phyloP scores from a whole-genome alignment of 139 green algal genomes.

The Zygnema cylindricum region DNA sequence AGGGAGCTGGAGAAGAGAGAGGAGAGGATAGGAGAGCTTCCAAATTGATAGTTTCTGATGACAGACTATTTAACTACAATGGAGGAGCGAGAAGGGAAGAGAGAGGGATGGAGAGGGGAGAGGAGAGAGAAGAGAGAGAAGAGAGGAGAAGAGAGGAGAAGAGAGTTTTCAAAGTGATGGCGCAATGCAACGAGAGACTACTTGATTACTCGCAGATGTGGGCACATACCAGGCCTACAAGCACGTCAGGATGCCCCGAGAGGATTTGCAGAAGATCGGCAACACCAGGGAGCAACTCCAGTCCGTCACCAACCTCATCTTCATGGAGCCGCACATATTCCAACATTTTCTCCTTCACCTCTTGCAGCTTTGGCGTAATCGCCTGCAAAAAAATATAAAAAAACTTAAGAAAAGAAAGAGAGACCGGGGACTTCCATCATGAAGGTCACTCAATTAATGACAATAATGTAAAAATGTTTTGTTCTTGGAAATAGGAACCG shows the following conservation, averaged over 20 bases:
- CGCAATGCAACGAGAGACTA: not conserved
- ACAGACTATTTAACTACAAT: not conserved
- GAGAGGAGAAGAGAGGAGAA: no score
- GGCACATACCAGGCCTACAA: constrained; percentile 21
- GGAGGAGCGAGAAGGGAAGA: no score
- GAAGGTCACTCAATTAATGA: not conserved
- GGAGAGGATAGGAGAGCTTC: no score
- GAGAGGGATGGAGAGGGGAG: no score
- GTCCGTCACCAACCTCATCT: constrained; percentile 53
- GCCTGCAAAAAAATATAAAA: not conserved
- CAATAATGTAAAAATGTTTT: not conserved
- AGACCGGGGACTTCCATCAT: not conserved
- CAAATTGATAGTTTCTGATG: not conserved
- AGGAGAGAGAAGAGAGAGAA: no score
- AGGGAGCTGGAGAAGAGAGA: no score
- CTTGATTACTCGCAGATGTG: constrained; percentile 48
- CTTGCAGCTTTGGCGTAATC: constrained; percentile 43
- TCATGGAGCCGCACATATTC: constrained; percentile 46
- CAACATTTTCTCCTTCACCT: constrained; percentile 68
- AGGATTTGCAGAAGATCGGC: constrained; percentile 65
- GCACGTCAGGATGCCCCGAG: not conserved
- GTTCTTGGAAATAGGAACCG: not conserved
- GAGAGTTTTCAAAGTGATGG: not conserved
- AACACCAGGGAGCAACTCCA: constrained; percentile 75
- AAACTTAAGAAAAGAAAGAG: not conserved